Evolutionary conservation across 2,329 filamentous ascomycete species (phyloP).

Genomic region (Exophiala viscosa): DNA sequence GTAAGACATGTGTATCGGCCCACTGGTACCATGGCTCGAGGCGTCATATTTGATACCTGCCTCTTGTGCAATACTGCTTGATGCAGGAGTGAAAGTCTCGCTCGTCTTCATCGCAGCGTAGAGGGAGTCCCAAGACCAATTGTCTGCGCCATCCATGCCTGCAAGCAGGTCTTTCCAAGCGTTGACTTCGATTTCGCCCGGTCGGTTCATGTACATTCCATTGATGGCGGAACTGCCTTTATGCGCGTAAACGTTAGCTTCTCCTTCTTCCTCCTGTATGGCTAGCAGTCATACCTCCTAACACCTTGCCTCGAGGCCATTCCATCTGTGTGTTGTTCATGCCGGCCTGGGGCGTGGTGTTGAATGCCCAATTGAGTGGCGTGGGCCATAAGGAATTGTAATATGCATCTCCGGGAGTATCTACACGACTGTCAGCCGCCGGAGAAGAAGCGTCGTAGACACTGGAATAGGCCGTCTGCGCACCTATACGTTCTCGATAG

Average conservation of each 20-base stretch:
- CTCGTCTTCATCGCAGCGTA: slow-evolving; percentile 37
- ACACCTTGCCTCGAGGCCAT: slow-evolving; percentile 36
- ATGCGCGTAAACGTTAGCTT: slow-evolving; percentile 6
- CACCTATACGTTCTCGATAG: slow-evolving; percentile 35
- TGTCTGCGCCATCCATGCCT: slow-evolving; percentile 35
- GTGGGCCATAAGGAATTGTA: slow-evolving; percentile 37
- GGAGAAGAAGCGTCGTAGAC: background rate
- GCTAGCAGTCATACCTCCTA: slow-evolving; percentile 31
- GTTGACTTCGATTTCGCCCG: slow-evolving; percentile 34
- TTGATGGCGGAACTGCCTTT: slow-evolving; percentile 37
- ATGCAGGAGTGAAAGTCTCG: slow-evolving; percentile 41
- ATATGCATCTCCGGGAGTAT: slow-evolving; percentile 35
- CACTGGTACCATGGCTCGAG: slow-evolving; percentile 41
- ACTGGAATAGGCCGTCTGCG: background rate
- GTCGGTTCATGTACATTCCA: slow-evolving; percentile 36
- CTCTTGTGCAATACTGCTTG: slow-evolving; percentile 33
- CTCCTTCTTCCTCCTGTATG: background rate
- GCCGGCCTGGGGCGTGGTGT: slow-evolving; percentile 32
- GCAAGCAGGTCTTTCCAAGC: slow-evolving; percentile 34
- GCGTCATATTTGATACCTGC: slow-evolving; percentile 40
- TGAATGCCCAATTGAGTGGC: slow-evolving; percentile 35
- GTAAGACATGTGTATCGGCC: slow-evolving; percentile 50
- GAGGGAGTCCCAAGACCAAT: slow-evolving; percentile 36
- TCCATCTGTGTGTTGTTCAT: slow-evolving; percentile 31
- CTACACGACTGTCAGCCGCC: slow-evolving; percentile 22